Conservation (phyloP, 2,329 filamentous ascomycete species). For the Penicillium corylophilum region DNA sequence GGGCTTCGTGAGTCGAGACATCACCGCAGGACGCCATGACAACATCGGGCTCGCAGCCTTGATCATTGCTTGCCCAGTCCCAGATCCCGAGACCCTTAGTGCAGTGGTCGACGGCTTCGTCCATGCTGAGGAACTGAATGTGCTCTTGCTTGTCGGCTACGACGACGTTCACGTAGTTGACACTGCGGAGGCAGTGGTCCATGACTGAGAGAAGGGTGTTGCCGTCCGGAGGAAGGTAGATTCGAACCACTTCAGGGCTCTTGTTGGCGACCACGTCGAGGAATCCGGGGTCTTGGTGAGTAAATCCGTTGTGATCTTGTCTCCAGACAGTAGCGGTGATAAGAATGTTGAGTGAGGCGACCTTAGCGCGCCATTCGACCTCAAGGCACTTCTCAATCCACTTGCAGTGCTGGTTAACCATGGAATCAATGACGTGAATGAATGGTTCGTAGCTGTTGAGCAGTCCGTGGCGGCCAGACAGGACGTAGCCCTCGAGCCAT, state of each 20-base stretch:
- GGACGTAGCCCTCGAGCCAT: constrained; percentile 76
- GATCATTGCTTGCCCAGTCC: constrained; percentile 72
- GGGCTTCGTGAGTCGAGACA: constrained; percentile 69
- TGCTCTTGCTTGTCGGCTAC: constrained; percentile 79
- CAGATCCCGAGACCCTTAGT: constrained; percentile 77
- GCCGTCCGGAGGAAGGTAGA: constrained; percentile 77
- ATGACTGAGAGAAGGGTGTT: constrained; percentile 74
- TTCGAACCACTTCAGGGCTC: constrained; percentile 74
- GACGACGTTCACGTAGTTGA: constrained; percentile 79
- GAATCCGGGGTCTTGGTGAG: constrained; percentile 78
- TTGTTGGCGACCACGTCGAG: constrained; percentile 78
- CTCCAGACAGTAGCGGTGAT: constrained; percentile 77
- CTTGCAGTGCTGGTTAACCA: constrained; percentile 85
- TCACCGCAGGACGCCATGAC: constrained; percentile 77
- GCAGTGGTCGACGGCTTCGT: constrained; percentile 71
- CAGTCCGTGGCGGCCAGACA: constrained; percentile 72
- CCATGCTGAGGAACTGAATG: constrained; percentile 72
- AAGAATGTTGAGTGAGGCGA: constrained; percentile 76
- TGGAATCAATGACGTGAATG: constrained; percentile 78
- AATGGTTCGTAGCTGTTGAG: constrained; percentile 82
- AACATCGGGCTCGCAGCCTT: constrained; percentile 66
- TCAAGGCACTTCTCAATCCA: constrained; percentile 82
- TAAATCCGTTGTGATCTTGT: constrained; percentile 83
- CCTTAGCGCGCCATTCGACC: constrained; percentile 71
- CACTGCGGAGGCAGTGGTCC: constrained; percentile 71